Conservation (phyloP, 2,329 filamentous ascomycete genomes). For the Paraconiothyrium brasiliense region DNA sequence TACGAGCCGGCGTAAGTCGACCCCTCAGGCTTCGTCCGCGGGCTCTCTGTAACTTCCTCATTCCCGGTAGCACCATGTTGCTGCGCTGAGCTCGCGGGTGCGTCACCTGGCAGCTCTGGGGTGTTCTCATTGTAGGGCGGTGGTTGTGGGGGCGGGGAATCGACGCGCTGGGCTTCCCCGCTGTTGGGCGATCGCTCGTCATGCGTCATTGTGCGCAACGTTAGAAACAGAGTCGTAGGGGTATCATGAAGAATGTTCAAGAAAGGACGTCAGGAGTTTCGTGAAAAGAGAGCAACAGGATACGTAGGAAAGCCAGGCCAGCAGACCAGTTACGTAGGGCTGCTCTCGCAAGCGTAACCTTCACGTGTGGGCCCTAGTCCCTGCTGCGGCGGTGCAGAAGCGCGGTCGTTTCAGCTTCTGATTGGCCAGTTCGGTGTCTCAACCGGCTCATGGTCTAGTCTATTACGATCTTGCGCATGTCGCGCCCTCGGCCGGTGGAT, state of each 20-base stretch:
- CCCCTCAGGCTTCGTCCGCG: constrained; percentile 34
- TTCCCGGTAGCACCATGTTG: constrained; percentile 9
- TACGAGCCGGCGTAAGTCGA: constrained; percentile 41
- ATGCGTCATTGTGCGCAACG: constrained; percentile 23
- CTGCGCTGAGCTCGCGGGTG: constrained; percentile 18
- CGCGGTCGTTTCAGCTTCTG: background rate
- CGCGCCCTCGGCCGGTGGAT: background rate
- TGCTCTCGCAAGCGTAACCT: constrained; percentile 12
- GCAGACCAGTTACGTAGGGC: constrained; percentile 11
- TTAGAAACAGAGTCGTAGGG: constrained; percentile 2
- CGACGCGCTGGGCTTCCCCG: constrained; percentile 25
- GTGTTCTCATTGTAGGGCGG: constrained; percentile 23
- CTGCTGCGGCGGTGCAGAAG: constrained; percentile 3
- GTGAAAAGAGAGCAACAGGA: constrained; percentile 1
- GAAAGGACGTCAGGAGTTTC: background rate
- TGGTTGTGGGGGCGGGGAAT: constrained; percentile 32
- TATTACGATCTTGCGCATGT: background rate
- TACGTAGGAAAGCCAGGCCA: background rate
- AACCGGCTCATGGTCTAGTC: background rate
- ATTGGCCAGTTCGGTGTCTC: background rate
- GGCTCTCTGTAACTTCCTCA: constrained; percentile 17
- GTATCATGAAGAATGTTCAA: constrained; percentile 22
- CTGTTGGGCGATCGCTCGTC: constrained; percentile 30
- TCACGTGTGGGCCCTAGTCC: background rate
- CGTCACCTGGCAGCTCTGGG: constrained; percentile 25